Percentiles rank a stretch among this genome's conserved stretches.
These are phyloP conservation scores for Pythium sp. DNA, from an alignment of 352 stramenopile species.

Conservation along the genomic window DNA sequence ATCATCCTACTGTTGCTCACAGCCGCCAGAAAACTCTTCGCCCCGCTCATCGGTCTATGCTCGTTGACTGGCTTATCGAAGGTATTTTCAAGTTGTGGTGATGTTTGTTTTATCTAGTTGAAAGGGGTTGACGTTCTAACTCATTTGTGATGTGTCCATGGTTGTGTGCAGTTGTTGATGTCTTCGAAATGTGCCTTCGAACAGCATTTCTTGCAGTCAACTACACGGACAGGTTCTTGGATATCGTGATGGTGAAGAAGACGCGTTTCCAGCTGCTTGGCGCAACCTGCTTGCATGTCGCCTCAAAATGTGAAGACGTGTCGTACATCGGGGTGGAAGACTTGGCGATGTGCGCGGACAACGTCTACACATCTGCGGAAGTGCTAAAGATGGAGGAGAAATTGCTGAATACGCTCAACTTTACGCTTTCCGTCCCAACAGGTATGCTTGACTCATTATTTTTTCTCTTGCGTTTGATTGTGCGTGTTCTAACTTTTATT, in stretches of 20 bases:
- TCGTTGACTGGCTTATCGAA: slow-evolving; percentile 92
- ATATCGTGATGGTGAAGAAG: slow-evolving; percentile 89
- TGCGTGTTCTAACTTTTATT: slow-evolving; percentile 10
- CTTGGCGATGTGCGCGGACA: slow-evolving; percentile 89
- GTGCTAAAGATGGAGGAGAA: slow-evolving; percentile 92
- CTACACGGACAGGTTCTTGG: slow-evolving; percentile 87
- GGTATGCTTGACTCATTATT: slow-evolving; percentile 30
- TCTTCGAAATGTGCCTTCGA: slow-evolving; percentile 91
- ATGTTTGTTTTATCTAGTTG: neutral
- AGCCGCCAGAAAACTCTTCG: slow-evolving; percentile 81
- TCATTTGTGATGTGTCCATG: slow-evolving; percentile 2
- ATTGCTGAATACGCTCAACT: slow-evolving; percentile 90
- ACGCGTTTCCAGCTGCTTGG: slow-evolving; percentile 88
- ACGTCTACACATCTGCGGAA: slow-evolving; percentile 87
- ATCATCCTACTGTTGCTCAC: slow-evolving; percentile 7
- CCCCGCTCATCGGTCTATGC: slow-evolving; percentile 86
- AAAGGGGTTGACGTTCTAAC: neutral
- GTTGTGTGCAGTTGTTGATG: slow-evolving; percentile 78
- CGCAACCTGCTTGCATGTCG: slow-evolving; percentile 87
- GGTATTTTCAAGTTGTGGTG: slow-evolving; percentile 26
- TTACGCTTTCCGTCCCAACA: slow-evolving; percentile 87
- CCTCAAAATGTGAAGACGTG: slow-evolving; percentile 90
- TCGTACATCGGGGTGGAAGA: slow-evolving; percentile 92
- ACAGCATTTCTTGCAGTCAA: slow-evolving; percentile 90
- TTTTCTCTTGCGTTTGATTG: neutral